Evolutionary conservation across 2,329 filamentous ascomycete species (phyloP), one percentile per base, ranked within the genome.

Genomic region (Fonsecaea multimorphosa): DNA sequence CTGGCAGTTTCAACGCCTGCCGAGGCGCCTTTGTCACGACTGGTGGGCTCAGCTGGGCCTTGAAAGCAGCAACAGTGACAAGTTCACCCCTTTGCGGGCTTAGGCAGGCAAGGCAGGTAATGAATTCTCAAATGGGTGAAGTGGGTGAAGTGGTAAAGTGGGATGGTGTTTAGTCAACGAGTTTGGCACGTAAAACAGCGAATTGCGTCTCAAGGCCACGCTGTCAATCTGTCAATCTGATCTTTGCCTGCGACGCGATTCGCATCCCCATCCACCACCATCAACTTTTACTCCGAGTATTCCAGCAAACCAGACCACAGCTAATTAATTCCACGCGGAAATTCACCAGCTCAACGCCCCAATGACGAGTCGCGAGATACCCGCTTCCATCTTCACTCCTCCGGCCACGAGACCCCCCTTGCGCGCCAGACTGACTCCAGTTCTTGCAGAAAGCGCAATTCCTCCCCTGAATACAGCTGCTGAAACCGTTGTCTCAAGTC

Each of bases 401-500:
- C 44, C 44, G 11, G 8, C n/a, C 3, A 24, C 9, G 32, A 22
- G 9, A 68, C 60, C 3, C 67, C 67, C 58, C 64, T 56, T 16
- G 16, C 19, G 7, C 53, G 63, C 67, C 67, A 68, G 40, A 68
- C 61, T 16, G 38, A 36, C 46, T 66, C 67, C 51, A 68, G 49
- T 27, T 68, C 67, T 14, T 44, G 27, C 31, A 68, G 57, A 16
- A 64, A 57, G 7, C 56, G 24, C 38, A 66, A 34, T 51, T 68
- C 67, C 36, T 66, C 67, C 11, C 56, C 61, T 14, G 51, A 64
- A 38, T 61, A 62, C 22, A 68, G 8, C 24, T 51, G 52, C 16
- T 46, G 63, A 29, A 55, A 56, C 31, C 67, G 57, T 32, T 64
- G 40, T 36, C 59, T 12, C 44, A 68, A 31, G 55, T 68, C 67